phyloP scores from a whole-genome alignment of 139 green algal species.

The Picochlorum sp. region DNA sequence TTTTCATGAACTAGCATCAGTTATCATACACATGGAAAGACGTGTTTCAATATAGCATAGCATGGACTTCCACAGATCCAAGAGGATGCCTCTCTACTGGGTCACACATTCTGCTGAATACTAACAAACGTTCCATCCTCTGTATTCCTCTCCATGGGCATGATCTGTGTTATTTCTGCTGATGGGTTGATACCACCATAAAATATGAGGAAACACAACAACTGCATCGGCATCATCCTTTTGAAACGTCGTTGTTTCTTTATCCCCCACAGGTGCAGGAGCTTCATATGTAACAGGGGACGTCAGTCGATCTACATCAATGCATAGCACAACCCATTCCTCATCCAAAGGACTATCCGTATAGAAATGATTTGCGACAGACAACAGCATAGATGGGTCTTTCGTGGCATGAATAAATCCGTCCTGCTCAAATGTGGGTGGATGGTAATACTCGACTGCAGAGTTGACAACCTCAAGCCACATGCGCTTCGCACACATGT shows the following conservation, averaged over 20 bases:
- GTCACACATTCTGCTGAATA: too few species aligned
- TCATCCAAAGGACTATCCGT: slow-evolving; percentile 13
- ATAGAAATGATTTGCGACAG: slow-evolving; percentile 69
- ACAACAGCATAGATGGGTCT: slow-evolving; percentile 32
- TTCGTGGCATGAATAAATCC: slow-evolving; percentile 67
- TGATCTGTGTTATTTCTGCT: slow-evolving; percentile 30
- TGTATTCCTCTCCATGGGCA: slow-evolving; percentile 22
- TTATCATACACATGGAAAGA: too few species aligned
- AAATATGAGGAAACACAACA: slow-evolving; percentile 53
- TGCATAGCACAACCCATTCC: slow-evolving; percentile 36
- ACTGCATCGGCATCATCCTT: slow-evolving; percentile 1
- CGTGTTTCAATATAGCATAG: too few species aligned
- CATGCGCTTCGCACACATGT: background rate
- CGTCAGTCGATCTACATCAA: slow-evolving; percentile 28
- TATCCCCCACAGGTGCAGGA: slow-evolving; percentile 50
- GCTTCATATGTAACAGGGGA: slow-evolving; percentile 51
- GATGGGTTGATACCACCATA: slow-evolving; percentile 53
- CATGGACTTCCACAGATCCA: too few species aligned
- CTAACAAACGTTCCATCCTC: slow-evolving; percentile 10
- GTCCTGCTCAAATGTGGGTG: slow-evolving; percentile 44
- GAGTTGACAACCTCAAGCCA: background rate
- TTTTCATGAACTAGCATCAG: too few species aligned
- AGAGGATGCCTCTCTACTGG: too few species aligned
- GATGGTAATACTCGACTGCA: slow-evolving; percentile 25
- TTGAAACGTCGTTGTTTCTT: background rate